Evolutionary conservation across 2,329 filamentous ascomycete genomes (phyloP), one percentile per base, ranked within the genome.

Genomic region (Hymenoscyphus linearis): DNA sequence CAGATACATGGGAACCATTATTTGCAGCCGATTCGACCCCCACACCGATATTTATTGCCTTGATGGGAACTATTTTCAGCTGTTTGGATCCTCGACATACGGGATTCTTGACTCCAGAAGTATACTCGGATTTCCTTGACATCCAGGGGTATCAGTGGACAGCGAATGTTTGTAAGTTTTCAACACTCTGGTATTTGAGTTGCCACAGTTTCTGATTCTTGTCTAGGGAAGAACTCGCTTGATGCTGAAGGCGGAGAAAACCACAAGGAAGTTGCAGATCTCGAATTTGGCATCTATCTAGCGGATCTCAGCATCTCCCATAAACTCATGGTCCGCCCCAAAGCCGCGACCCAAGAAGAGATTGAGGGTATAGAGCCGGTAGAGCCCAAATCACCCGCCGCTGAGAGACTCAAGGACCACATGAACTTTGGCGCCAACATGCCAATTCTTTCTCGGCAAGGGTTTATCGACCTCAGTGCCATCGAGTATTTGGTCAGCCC

Each of bases 401-500:
- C 64, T 2, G 55, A 56, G 3, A 47, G 62, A 18, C 63, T 67
- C 16, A 54, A 64, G 14, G 62, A 66, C 1, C 63, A 63, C 1
- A 62, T 67, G 26, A 63, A 58, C 6, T 62, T 66, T n/a, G 64
- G 63, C 3, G 63, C 66, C 2, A 68, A 69, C 14, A 70, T 68
- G 67, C 67, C 67, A 65, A 81, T 86, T 58, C 81, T 84, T 1
- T 74, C 86, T 3, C 76, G 85, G 34, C 85, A 83, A 67, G 82
- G 85, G 64, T 86, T 86, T 69, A 84, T 86, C 57, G 86, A 84
- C 72, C 58, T 66, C 1, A 62, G 60, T 31, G 58, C 59, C 0
- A 62, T 65, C 25, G 63, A 67, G 44, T 66, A 67, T 40, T 26
- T 68, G 26, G 60, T 58, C n/a, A 63, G 67, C 58, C 64, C 66